Evolutionary conservation across 2,329 filamentous ascomycete genomes (phyloP), one percentile per base, ranked within the genome.

Genomic region (Sporothrix mexicana): DNA sequence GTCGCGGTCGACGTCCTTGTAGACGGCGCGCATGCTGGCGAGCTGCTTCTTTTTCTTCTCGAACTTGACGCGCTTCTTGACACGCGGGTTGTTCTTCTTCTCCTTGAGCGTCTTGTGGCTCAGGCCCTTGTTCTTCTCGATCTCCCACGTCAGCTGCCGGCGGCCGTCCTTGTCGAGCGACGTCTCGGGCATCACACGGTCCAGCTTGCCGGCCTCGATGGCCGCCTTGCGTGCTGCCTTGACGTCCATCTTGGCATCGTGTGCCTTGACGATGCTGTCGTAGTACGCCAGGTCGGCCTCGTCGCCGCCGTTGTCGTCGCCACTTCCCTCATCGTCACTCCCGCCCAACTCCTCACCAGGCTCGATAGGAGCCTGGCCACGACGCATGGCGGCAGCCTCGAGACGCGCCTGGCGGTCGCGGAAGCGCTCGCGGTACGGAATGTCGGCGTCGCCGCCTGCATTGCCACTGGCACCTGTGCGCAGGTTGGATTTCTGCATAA

Each of bases 11-110:
- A 97, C 91, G 74, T 93, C 93, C 82, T 94, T 93, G 85, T 95
- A 98, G 15, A 93, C 86, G 9, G 93, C 88, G 84, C 92, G 93
- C 85, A 95, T 93, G 80, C 92, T 95, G 78, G 89, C 90, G 79
- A 98, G 83, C 87, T 98, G 98, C 93, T 98, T 98, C 88, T 95
- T 92, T 88, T 97, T 98, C 82, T 94, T 92, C 80, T 97, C 94
- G 81, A 90, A 99, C 89, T 94, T 94, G 90, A 94, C 94, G 83
- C 94, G 90, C 92, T 98, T 98, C 92, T 98, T 99, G 76, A 98
- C 95, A 81, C 96, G 88, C 49, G 96, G 95, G 84, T 99, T 99
- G 75, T 95, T 87, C 73, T 94, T 92, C 78, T 97, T 95, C 90
- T 99, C 98, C 87, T 92, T 97, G 62, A 75, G 64, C 69, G 66